Evolutionary conservation across 2,329 filamentous ascomycete species (phyloP), one percentile per base, ranked within the genome.

Genomic region (Berkeleyomyces basicola): DNA sequence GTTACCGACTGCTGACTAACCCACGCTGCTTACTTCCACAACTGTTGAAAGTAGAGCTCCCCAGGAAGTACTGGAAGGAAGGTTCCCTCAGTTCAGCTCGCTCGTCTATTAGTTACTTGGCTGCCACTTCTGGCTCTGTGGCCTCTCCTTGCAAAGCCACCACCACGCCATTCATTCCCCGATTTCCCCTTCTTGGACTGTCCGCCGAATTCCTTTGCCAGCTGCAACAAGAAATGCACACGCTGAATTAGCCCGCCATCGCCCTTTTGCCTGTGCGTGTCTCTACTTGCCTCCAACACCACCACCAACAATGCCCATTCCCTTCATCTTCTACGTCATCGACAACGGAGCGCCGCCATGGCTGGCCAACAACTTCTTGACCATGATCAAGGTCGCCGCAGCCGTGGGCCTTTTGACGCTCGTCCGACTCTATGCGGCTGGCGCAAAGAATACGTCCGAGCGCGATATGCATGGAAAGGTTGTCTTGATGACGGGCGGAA

Each of bases 381-480:
- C 70, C 33, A 69, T 82, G 55, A 67, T 75, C 68, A 75, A 77
- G 68, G 67, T 71, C 16, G 68, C 70, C 47, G 69, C 72, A 23
- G 66, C 74, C 49, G 51, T 75, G n/a, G 70, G 71, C 4, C 67
- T 73, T 47, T 67, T 82, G 37, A 70, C 71, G 58, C 65, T 79
- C 39, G 69, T 80, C 58, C 97, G 96, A 77, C 78, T 78, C 69
- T 96, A 87, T 76, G 87, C 86, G 69, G 82, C 83, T 67, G 95
- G 93, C 67, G 81, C 85, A 10, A 76, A 74, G 67, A 96, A 93
- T 73, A 75, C 74, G 49, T 81, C 88, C 36, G 90, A 96, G 71
- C 82, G 89, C 64, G 80, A 87, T 62, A 90, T 99, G 84, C 90
- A 96, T 73, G 90, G 90, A 58, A 95, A 95, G 71, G 90, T 99